These are phyloP conservation scores for Hibiscus trionum DNA, from an alignment of 345 rosid species.

Conservation along the genomic window DNA sequence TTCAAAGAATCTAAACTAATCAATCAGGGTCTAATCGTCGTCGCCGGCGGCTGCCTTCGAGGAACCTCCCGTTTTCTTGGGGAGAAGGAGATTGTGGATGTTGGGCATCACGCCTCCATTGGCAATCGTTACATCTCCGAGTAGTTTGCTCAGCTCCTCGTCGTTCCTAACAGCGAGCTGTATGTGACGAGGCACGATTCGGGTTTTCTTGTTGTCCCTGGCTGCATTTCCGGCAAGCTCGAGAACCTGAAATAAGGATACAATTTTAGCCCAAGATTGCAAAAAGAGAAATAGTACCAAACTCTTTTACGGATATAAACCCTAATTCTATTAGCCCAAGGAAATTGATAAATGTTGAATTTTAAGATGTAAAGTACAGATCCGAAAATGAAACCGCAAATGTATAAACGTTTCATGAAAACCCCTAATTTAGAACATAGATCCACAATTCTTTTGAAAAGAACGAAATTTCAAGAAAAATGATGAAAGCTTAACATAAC, in stretches of 20 bases:
- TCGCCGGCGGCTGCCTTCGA: slow-evolving; percentile 58
- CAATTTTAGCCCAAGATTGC: neutral
- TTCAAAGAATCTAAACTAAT: slow-evolving; percentile 16
- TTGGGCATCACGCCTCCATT: slow-evolving; percentile 98
- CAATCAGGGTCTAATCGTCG: neutral
- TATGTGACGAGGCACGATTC: slow-evolving; percentile 93
- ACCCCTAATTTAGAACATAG: neutral
- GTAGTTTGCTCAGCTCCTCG: slow-evolving; percentile 90
- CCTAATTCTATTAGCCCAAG: neutral
- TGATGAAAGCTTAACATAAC: neutral
- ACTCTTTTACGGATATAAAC: neutral
- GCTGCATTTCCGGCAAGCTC: slow-evolving; percentile 92
- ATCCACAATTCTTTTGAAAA: neutral
- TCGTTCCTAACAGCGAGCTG: slow-evolving; percentile 86
- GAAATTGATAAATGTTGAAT: neutral
- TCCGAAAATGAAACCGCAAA: neutral
- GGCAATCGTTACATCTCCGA: slow-evolving; percentile 89
- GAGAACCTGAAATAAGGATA: slow-evolving; percentile 41
- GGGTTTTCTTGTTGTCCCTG: slow-evolving; percentile 82
- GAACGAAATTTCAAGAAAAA: neutral
- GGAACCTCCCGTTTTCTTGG: slow-evolving; percentile 74
- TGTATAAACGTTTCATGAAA: neutral
- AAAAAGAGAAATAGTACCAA: too few species aligned
- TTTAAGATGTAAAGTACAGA: neutral
- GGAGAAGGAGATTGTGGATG: slow-evolving; percentile 90